A percentile compares a stretch with the other conserved stretches of the same genome.
Conservation (phyloP, 768 basidiomycete species). For the Candolleomyces aberdarensis region DNA sequence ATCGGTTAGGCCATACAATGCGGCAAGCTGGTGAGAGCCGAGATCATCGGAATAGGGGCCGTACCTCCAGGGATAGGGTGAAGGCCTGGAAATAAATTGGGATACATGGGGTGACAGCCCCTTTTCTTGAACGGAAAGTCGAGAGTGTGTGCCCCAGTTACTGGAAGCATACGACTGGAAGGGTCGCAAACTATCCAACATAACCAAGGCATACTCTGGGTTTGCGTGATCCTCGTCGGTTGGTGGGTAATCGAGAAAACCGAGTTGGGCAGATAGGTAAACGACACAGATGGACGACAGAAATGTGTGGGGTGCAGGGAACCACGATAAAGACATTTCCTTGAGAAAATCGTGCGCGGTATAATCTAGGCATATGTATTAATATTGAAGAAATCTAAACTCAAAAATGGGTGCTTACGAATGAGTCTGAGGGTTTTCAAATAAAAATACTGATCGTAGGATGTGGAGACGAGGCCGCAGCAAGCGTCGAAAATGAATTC, state of each 20-base stretch:
- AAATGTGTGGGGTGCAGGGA: neutral
- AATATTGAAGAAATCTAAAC: neutral
- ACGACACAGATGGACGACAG: neutral
- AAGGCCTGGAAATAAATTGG: neutral
- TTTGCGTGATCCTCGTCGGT: too few relatives aligned
- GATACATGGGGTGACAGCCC: neutral
- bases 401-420: neutral
- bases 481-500: neutral
- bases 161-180: neutral
- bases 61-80: neutral
- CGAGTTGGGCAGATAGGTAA: neutral
- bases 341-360: neutral
- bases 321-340: neutral
- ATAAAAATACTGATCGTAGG: too few relatives aligned
- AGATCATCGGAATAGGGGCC: neutral
- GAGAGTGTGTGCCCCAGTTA: neutral
- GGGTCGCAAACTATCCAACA: neutral
- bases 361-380: neutral
- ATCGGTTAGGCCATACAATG: neutral
- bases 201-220: too few relatives aligned
- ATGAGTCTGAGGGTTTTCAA: slow-evolving; percentile 1
- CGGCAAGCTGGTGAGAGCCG: neutral
- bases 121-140: neutral
- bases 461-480: neutral
- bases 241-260: neutral